Base-by-base conservation (phyloP, 2,329 filamentous ascomycete species). In the Tolypocladium inflatum region DNA sequence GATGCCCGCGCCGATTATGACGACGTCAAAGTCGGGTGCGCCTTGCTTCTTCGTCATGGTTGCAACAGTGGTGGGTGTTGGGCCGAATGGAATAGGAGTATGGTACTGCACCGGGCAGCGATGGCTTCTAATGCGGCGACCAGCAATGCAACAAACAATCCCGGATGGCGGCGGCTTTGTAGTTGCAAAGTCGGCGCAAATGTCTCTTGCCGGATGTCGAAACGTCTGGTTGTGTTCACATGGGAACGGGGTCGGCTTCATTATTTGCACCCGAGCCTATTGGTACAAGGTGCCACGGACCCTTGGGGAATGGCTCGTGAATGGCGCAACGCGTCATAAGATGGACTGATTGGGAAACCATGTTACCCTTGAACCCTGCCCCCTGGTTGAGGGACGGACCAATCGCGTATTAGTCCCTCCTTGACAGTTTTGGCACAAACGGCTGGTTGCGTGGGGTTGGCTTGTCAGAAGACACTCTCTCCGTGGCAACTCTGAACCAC, bases 1-100 rank as follows among this genome's bases (percentile, higher is more conserved):
- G 57, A 92, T 83, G 13, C 89, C 89, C 2, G 87, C 87, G 15
- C 89, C 89, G 56, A 92, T 73, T 63, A 92, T 83, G 64, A 90
- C 70, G 21, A 84, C 71, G 65, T 87, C 84, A 62, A 75, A 65
- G 30, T 61, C 57, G 17, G 45, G 26, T 1, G 21, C 30, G n/a
- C 37, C 54, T 58, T n/a, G 30, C 39, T 23, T 19, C 10, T 30
- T 54, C 6, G 35, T n/a, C 52, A 54, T 54, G 52, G 19, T 42
- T 9, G 35, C 33, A 4, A 11, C 4, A n/a, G 0, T 30, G 21
- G 0, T 30, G 21, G 4, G 15, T 15, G 30, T 33, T 9, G 15
- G 43, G 13, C 43, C 19, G 43, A 23, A 48, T 48, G 4, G 6
- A 26, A 19, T 9, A 21, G 42, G 13, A 45, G 6, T 45, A 5